Base-by-base conservation (phyloP, 352 stramenopile genomes). In the Pythium aristosporum region DNA sequence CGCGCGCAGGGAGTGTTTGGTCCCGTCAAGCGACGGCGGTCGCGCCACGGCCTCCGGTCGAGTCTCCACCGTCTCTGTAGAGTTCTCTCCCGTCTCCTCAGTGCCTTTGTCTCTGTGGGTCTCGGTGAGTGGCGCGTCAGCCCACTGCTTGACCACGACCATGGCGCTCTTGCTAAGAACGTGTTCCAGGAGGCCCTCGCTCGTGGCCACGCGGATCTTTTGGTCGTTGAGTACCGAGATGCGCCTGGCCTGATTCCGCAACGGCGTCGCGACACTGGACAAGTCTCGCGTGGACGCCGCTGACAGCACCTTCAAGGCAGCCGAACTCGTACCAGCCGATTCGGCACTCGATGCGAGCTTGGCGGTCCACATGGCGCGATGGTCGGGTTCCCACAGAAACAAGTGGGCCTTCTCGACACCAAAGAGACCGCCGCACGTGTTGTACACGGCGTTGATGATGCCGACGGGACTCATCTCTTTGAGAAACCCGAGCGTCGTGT, bases 371-470 rank as follows among this genome's bases (percentile, higher is more conserved):
- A 92, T 87, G 43, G 75, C 65, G 5, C 75, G 67, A 30, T 75
- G 67, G 28, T 74, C 73, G 20, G 70, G 54, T 21, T 88, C 82
- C 73, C 78, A 89, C 6, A 92, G 63, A 25, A 81, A 92, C 28
- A 92, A 54, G 30, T 92, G 81, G 1, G 81, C 79, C 8, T 82
- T 87, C 10, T 84, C 71, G 25, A 85, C 76, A 32, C 71, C 67
- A 59, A 89, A 92, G 46, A 89, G 87, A 53, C 69, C 78, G 41
- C 77, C 68, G 44, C 78, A 87, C 21, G 83, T 79, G 43, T 92
- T 92, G 75, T 89, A 91, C 20, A 92, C 83, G 2, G 81, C 83
- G 60, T 91, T 92, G 47, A 92, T 89, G 50, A 92, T 72, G 6
- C 83, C 83, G 18, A 92, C 65, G 30, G 80, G 79, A 47, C 79